A percentile compares a stretch with the other conserved stretches of the same genome.
Conservation (phyloP, 2,329 filamentous ascomycete genomes). For the Ophiostoma angusticollis region DNA sequence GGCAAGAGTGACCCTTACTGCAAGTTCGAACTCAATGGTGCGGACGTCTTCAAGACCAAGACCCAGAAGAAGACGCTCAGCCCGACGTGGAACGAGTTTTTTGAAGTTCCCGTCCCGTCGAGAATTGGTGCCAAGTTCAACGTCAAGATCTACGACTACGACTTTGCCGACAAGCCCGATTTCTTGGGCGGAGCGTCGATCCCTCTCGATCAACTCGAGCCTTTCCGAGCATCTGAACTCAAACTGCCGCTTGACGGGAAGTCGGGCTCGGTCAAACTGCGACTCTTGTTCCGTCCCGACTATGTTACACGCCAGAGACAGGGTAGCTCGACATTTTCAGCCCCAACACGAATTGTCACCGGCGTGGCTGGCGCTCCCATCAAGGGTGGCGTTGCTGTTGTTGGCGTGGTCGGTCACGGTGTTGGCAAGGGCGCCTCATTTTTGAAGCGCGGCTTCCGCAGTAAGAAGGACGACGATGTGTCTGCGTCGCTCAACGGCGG, state of each 20-base stretch:
- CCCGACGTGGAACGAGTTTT: conserved; percentile 92
- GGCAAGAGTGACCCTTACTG: conserved; percentile 96
- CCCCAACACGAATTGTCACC: conserved; percentile 78
- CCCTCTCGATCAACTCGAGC: conserved; percentile 67
- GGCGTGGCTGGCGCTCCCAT: conserved; percentile 77
- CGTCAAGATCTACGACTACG: conserved; percentile 84
- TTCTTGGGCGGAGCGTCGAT: conserved; percentile 69
- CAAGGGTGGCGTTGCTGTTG: conserved; percentile 75
- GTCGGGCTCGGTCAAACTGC: conserved; percentile 69
- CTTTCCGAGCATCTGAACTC: conserved; percentile 69
- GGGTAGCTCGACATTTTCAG: conserved; percentile 88
- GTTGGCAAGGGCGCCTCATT: conserved; percentile 87
- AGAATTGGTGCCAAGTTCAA: conserved; percentile 74
- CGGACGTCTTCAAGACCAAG: conserved; percentile 90
- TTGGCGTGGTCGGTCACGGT: conserved; percentile 56
- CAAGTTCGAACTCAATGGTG: conserved; percentile 82
- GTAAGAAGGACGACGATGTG: conserved; percentile 43
- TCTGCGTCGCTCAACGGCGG: conserved; percentile 17
- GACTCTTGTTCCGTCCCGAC: conserved; percentile 82
- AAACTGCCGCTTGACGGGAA: conserved; percentile 72
- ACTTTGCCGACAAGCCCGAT: conserved; percentile 91
- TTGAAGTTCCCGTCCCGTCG: conserved; percentile 71
- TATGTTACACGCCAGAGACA: conserved; percentile 80
- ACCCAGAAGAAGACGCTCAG: conserved; percentile 92
- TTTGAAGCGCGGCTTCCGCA: conserved; percentile 70